These are phyloP conservation scores for Clohesyomyces aquaticus DNA, from an alignment of 495 filamentous ascomycete genomes.

Conservation along the genomic window DNA sequence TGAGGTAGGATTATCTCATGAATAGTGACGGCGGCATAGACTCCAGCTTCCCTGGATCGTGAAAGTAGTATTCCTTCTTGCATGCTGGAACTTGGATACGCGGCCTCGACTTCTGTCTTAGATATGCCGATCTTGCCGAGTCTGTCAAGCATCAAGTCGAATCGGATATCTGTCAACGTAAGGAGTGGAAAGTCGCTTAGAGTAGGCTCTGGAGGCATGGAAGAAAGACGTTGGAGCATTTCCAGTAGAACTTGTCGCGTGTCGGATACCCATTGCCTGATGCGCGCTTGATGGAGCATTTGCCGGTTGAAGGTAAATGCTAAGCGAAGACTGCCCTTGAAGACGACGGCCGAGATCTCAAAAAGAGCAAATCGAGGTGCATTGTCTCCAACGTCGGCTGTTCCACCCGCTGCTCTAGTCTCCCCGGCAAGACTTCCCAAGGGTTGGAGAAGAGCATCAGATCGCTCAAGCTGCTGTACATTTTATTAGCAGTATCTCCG, in stretches of 20 bases:
- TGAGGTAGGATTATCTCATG: conserved; percentile 57
- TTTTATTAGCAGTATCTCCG: conserved; percentile 27
- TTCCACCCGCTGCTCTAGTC: conserved; percentile 43
- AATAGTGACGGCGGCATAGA: conserved; percentile 64
- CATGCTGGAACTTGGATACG: conserved; percentile 70
- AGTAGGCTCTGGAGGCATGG: conserved; percentile 57
- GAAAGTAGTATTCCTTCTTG: conserved; percentile 71
- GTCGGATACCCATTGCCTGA: conserved; percentile 61
- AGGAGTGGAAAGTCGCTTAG: conserved; percentile 66
- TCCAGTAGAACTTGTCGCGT: conserved; percentile 60
- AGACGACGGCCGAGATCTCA: conserved; percentile 65
- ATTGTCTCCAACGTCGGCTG: conserved; percentile 56
- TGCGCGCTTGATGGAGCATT: conserved; percentile 61
- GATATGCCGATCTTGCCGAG: conserved; percentile 53
- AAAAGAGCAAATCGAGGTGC: conserved; percentile 67
- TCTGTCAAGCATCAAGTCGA: conserved; percentile 49
- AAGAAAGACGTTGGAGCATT: conserved; percentile 55
- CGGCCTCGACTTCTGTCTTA: conserved; percentile 56
- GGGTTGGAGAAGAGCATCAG: conserved; percentile 65
- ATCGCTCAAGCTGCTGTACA: conserved; percentile 63
- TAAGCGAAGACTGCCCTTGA: conserved; percentile 62
- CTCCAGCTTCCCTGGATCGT: conserved; percentile 58
- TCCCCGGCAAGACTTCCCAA: conserved; percentile 48
- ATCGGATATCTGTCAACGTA: conserved; percentile 60
- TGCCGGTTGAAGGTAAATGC: conserved; percentile 66